Evolutionary conservation across 2,329 filamentous ascomycete species (phyloP).

Genomic region (Thielaviopsis punctulata): DNA sequence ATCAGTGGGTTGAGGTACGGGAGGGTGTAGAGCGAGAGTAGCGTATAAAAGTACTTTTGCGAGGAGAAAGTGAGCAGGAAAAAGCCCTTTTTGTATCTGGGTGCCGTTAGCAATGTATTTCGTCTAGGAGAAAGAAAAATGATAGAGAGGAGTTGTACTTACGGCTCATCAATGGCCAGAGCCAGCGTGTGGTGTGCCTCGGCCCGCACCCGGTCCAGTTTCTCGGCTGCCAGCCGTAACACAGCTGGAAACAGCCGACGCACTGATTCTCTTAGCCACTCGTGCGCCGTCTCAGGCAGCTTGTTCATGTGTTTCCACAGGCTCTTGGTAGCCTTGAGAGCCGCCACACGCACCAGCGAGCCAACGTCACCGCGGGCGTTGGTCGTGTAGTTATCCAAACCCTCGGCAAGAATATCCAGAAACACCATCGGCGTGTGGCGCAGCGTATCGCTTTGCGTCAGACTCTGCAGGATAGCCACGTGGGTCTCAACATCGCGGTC

Average conservation of each 20-base stretch:
- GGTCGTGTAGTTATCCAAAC: conserved; percentile 78
- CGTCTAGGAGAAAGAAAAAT: background rate
- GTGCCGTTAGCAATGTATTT: conserved; percentile 15
- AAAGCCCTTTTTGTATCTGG: conserved; percentile 22
- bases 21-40: conserved; percentile 30
- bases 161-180: conserved; percentile 29
- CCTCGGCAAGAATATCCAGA: conserved; percentile 31
- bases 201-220: conserved; percentile 69
- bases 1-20: conserved; percentile 22
- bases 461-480: conserved; percentile 36
- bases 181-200: conserved; percentile 41
- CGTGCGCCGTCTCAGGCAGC: conserved; percentile 12
- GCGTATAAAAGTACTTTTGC: conserved; percentile 36
- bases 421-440: conserved; percentile 25
- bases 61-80: conserved; percentile 36
- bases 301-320: conserved; percentile 29
- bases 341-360: conserved; percentile 67
- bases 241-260: conserved; percentile 29
- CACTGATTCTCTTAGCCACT: conserved; percentile 19
- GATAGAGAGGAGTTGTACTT: conserved; percentile 14
- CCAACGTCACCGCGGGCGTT: conserved; percentile 81
- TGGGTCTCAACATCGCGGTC: conserved; percentile 34
- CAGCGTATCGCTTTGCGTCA: conserved; percentile 31
- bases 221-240: conserved; percentile 65
- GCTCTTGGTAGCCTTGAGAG: conserved; percentile 56